phyloP scores from a whole-genome alignment of 2,329 filamentous ascomycete genomes.

The Fusarium clavum region DNA sequence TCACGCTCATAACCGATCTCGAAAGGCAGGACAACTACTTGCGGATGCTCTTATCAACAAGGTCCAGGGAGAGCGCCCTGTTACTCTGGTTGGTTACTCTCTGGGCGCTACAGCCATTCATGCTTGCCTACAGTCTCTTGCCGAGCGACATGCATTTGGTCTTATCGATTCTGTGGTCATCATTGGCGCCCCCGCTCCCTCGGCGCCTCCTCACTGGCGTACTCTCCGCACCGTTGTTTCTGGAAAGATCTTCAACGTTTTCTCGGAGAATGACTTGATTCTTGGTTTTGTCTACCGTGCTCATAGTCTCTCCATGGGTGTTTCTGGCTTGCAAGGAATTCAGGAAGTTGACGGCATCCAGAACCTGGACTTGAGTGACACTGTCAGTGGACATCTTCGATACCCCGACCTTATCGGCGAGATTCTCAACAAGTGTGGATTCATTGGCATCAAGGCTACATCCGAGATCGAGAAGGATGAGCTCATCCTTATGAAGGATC shows the following conservation, averaged over 20 bases:
- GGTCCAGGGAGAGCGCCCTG: slow-evolving; percentile 83
- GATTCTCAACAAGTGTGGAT: slow-evolving; percentile 65
- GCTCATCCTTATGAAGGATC: slow-evolving; percentile 60
- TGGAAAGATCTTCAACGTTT: slow-evolving; percentile 88
- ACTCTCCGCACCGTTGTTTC: slow-evolving; percentile 81
- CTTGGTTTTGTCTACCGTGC: slow-evolving; percentile 89
- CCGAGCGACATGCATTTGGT: slow-evolving; percentile 83
- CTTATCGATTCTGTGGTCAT: slow-evolving; percentile 85
- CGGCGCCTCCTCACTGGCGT: slow-evolving; percentile 78
- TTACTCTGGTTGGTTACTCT: slow-evolving; percentile 85
- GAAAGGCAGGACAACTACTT: slow-evolving; percentile 83
- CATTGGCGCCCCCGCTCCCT: slow-evolving; percentile 83
- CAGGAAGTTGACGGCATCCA: slow-evolving; percentile 73
- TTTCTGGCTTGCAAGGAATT: slow-evolving; percentile 84
- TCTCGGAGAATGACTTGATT: slow-evolving; percentile 87
- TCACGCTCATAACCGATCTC: slow-evolving; percentile 78
- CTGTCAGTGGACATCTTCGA: slow-evolving; percentile 65
- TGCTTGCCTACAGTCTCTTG: slow-evolving; percentile 80
- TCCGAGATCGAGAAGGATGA: slow-evolving; percentile 64
- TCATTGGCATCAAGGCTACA: slow-evolving; percentile 59
- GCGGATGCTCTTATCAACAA: slow-evolving; percentile 86
- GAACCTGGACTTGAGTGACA: slow-evolving; percentile 64
- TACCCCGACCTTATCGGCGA: slow-evolving; percentile 63
- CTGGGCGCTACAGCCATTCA: slow-evolving; percentile 86
- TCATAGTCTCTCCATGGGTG: slow-evolving; percentile 82